Percentiles rank a stretch among this genome's conserved stretches.
phyloP scores from a whole-genome alignment of 495 filamentous ascomycete genomes.

The Daldinia bambusicola region DNA sequence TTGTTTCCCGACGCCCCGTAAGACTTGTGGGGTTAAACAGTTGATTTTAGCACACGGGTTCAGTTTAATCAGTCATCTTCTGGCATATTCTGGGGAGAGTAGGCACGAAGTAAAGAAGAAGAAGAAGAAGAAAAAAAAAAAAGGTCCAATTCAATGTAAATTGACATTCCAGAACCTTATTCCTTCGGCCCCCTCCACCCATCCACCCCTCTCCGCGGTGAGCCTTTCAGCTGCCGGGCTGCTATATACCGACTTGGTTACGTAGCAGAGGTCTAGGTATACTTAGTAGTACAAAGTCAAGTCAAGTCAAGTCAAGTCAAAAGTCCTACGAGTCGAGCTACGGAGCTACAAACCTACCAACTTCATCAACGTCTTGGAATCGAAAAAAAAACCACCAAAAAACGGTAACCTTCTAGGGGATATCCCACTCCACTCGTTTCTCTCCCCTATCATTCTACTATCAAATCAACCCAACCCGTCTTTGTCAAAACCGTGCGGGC shows the following conservation, averaged over 20 bases:
- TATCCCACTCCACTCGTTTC: neutral
- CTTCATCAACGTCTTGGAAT: slow-evolving; percentile 23
- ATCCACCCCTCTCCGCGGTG: slow-evolving; percentile 9
- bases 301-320: slow-evolving; percentile 24
- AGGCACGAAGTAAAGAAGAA: no score
- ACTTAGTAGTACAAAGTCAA: neutral
- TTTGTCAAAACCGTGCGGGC: slow-evolving; percentile 19
- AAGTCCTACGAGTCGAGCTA: slow-evolving; percentile 17
- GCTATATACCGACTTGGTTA: slow-evolving; percentile 6
- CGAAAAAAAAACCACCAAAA: no score
- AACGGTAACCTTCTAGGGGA: neutral
- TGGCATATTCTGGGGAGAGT: neutral
- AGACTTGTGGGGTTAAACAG: slow-evolving; percentile 27
- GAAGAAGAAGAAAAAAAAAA: slow-evolving; percentile 9
- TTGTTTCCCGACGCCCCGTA: neutral
- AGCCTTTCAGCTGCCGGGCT: slow-evolving; percentile 13
- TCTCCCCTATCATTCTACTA: slow-evolving; percentile 1
- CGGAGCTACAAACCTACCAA: slow-evolving; percentile 21
- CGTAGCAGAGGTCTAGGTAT: slow-evolving; percentile 6
- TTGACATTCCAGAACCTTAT: slow-evolving; percentile 36
- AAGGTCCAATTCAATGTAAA: slow-evolving; percentile 23
- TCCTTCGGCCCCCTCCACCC: neutral
- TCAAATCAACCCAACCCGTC: slow-evolving; percentile 11
- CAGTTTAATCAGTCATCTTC: neutral
- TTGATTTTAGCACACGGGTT: slow-evolving; percentile 4